Evolutionary conservation across 2,329 filamentous ascomycete genomes (phyloP).

Genomic region (Ophiobolus disseminans): DNA sequence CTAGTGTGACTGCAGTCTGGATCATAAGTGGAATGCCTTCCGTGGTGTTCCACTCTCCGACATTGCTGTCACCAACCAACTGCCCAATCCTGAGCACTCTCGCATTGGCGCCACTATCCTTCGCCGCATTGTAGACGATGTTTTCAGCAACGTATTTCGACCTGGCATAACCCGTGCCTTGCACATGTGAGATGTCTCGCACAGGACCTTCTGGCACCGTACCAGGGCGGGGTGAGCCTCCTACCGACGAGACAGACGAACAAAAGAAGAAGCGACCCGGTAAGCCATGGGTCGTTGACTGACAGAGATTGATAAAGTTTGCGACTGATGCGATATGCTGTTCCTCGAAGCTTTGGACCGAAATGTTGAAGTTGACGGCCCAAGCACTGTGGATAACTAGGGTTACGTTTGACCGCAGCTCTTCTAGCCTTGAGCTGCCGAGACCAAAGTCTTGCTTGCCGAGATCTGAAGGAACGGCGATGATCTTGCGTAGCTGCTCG

Average conservation of each 20-base stretch:
- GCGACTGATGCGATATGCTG: constrained; percentile 55
- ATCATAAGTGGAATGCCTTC: constrained; percentile 62
- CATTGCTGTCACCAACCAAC: constrained; percentile 55
- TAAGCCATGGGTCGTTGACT: constrained; percentile 37
- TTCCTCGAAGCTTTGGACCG: constrained; percentile 57
- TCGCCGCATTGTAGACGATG: constrained; percentile 43
- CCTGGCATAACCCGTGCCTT: constrained; percentile 61
- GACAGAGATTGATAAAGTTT: constrained; percentile 53
- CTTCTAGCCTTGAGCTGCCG: constrained; percentile 16
- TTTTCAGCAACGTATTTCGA: constrained; percentile 60
- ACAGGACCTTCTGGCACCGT: constrained; percentile 48
- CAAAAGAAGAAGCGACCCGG: constrained; percentile 55
- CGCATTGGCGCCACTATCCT: constrained; percentile 24
- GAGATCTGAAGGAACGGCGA: constrained; percentile 52
- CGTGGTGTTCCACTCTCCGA: constrained; percentile 58
- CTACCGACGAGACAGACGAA: constrained; percentile 55
- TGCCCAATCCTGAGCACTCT: constrained; percentile 55
- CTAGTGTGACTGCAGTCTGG: constrained; percentile 54
- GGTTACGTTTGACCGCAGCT: constrained; percentile 40
- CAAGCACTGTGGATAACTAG: constrained; percentile 61
- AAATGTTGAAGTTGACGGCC: constrained; percentile 65
- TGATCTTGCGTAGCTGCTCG: constrained; percentile 34
- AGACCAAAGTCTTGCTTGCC: constrained; percentile 53
- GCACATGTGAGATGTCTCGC: constrained; percentile 49
- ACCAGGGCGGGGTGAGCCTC: constrained; percentile 48